Evolutionary conservation across 2,329 filamentous ascomycete genomes (phyloP), one percentile per base, ranked within the genome.

Genomic region (Daldinia sp.): DNA sequence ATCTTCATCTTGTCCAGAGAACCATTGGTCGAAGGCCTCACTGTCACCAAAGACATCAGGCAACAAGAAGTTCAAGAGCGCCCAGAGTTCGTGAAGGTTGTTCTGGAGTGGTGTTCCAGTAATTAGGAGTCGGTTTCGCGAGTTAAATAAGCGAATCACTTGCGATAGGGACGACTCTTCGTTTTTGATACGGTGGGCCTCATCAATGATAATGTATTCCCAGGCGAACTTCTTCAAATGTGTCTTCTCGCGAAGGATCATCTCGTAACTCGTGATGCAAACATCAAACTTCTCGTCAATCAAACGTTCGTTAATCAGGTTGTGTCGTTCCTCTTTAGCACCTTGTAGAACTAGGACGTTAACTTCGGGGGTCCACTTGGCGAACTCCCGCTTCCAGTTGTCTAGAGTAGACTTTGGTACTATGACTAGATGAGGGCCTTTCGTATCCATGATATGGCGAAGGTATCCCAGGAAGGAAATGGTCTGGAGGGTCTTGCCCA

Each of bases 201-300:
- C 96, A 76, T 99, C 96, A 72, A 99, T 97, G 74, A 99, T 97
- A 80, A 99, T 99, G 81, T 99, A 99, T 80, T 99, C 95, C 96
- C 96, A 99, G 0, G 96, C 94, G 79, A 99, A 97, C 80, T 98
- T 98, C 83, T 96, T 97, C 73, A 99, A 81, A 74, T 97, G 93
- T 0, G 92, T 86, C 83, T 99, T 98, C 79, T 99, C 96, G 65
- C 96, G 90, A 12, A 99, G 86, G 67, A 99, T 94, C 95, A 99
- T 98, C 80, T 99, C 96, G 82, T 99, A 99, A 79, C 94, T 98
- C 13, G 96, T 99, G 78, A 99, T 93, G 82, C 95, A 98, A 18
- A 98, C 95, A 76, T 99, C 96, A 74, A 99, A 99, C 73, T 97
- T 93, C 79, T 98, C 94, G 67, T 97, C 93, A 18, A 97, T 86